These are phyloP conservation scores for Termitomyces sp. DNA, from an alignment of 768 basidiomycete species.

Conservation along the genomic window DNA sequence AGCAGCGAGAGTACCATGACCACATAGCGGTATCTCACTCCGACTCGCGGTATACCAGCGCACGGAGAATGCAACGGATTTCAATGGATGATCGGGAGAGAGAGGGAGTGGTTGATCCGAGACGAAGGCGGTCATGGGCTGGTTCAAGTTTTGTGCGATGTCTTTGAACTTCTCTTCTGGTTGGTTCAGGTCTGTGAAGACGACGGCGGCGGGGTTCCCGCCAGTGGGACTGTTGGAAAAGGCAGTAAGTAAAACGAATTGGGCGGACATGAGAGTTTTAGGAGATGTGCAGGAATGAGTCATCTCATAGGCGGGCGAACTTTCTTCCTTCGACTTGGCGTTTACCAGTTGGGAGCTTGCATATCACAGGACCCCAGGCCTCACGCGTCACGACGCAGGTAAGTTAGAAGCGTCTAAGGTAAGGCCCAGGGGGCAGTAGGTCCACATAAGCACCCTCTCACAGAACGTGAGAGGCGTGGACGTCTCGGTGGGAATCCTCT, in stretches of 20 bases:
- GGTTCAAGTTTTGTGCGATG: slow-evolving; percentile 41
- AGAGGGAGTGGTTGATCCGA: slow-evolving; percentile 6
- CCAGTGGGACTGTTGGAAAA: slow-evolving; percentile 36
- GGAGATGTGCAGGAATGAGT: background rate
- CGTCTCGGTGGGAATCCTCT: no score
- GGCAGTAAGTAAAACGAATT: slow-evolving; percentile 38
- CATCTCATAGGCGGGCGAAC: background rate
- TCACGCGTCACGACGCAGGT: no score
- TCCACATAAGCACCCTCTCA: no score
- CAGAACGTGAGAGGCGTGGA: no score
- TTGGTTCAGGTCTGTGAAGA: slow-evolving; percentile 29
- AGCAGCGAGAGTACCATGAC: slow-evolving; percentile 44
- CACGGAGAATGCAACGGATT: slow-evolving; percentile 28
- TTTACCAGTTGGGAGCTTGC: no score
- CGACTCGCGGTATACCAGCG: slow-evolving; percentile 33
- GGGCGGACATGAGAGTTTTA: background rate
- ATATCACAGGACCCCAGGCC: no score
- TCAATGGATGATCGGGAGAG: slow-evolving; percentile 1
- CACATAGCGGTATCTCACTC: slow-evolving; percentile 32
- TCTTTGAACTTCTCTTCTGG: slow-evolving; percentile 25
- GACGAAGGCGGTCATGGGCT: slow-evolving; percentile 26
- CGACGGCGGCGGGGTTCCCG: slow-evolving; percentile 43
- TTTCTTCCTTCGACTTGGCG: no score
- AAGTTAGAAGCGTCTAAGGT: no score
- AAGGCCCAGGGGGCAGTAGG: no score